phyloP scores from a whole-genome alignment of 2,329 filamentous ascomycete species.

The Madurella fahalii region DNA sequence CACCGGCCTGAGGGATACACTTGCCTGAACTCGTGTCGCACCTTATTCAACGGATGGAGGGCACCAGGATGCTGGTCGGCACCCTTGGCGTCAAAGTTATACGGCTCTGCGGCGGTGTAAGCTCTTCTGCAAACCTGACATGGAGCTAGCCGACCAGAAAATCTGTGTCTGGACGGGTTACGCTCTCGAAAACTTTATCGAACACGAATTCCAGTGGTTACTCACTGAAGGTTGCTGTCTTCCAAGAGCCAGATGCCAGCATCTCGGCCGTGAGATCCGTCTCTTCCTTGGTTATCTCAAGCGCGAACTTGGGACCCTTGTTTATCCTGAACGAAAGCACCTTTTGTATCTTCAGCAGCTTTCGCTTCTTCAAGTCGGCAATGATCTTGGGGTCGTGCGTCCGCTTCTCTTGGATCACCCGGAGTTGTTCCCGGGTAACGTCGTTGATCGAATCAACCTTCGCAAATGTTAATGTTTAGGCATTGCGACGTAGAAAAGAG shows the following conservation, averaged over 20 bases:
- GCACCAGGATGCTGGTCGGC: conserved; percentile 59
- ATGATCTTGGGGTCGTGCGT: conserved; percentile 72
- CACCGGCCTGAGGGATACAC: not conserved
- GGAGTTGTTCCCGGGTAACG: conserved; percentile 69
- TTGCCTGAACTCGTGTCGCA: conserved; percentile 75
- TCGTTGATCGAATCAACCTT: conserved; percentile 73
- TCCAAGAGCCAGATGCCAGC: conserved; percentile 83
- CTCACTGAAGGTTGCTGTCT: conserved; percentile 74
- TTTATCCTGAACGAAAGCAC: conserved; percentile 76
- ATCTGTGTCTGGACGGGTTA: too few relatives aligned
- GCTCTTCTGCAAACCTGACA: not conserved
- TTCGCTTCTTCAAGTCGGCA: conserved; percentile 84
- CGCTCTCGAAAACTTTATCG: too few relatives aligned
- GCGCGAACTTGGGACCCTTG: conserved; percentile 85
- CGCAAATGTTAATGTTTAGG: conserved; percentile 38
- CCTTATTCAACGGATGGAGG: conserved; percentile 78
- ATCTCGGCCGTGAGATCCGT: conserved; percentile 95
- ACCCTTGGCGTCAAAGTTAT: conserved; percentile 53
- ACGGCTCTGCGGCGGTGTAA: conserved; percentile 45
- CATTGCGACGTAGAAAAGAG: conserved; percentile 40
- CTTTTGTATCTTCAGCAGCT: conserved; percentile 80
- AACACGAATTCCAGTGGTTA: not conserved
- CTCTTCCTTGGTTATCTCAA: conserved; percentile 86
- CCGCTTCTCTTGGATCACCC: conserved; percentile 65
- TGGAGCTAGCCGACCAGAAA: not conserved